Percentiles rank a stretch among this genome's conserved stretches.
phyloP scores from a whole-genome alignment of 495 filamentous ascomycete genomes.

The Platismatia glauca region DNA sequence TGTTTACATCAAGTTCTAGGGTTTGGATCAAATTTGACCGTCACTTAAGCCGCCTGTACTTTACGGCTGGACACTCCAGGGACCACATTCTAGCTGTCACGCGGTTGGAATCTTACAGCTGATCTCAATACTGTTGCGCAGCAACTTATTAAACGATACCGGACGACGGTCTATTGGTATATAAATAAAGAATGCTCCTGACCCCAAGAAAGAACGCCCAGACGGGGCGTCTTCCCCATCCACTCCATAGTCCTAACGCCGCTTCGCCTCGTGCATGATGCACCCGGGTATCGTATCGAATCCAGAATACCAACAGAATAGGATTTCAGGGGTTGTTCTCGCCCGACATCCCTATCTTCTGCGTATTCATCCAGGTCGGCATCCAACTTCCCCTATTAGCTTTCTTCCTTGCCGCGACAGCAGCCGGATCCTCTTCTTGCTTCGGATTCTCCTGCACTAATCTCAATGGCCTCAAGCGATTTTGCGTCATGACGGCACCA shows the following conservation, averaged over 20 bases:
- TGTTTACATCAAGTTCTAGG: not conserved
- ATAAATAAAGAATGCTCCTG: not conserved
- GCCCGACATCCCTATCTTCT: constrained; percentile 1
- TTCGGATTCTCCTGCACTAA: constrained; percentile 65
- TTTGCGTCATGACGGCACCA: constrained; percentile 57
- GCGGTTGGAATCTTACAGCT: not conserved
- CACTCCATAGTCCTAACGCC: not conserved
- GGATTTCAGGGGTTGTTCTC: constrained; percentile 4
- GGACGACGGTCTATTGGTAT: not conserved
- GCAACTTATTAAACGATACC: not conserved
- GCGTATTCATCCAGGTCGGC: constrained; percentile 20
- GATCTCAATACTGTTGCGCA: not conserved
- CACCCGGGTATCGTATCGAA: not conserved
- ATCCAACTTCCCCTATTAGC: constrained; percentile 57
- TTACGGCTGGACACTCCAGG: not conserved
- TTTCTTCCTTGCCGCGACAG: constrained; percentile 42
- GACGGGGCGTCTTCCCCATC: not conserved
- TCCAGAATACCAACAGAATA: not conserved
- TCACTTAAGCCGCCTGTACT: no score
- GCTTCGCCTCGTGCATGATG: not conserved
- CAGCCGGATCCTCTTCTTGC: constrained; percentile 36
- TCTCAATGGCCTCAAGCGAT: constrained; percentile 73
- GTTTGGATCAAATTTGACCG: not conserved
- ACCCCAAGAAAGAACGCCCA: not conserved
- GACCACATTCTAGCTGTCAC: not conserved